Percentiles rank a stretch among this genome's conserved stretches.
phyloP scores from a whole-genome alignment of 1,139 yeast genomes.

The Yamadazyma conglobata region DNA sequence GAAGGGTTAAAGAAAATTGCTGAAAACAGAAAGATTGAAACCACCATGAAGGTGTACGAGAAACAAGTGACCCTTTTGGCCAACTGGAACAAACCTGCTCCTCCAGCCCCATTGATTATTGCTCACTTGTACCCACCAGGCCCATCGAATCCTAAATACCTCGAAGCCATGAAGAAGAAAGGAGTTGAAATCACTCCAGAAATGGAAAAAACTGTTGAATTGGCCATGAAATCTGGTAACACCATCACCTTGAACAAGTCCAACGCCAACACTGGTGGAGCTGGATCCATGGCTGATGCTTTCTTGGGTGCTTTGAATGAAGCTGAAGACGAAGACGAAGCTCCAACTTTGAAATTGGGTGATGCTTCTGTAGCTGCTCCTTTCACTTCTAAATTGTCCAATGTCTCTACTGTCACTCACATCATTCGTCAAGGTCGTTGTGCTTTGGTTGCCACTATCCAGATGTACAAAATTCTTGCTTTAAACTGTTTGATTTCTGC shows the following conservation, averaged over 20 bases:
- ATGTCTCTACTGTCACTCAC: slow-evolving; percentile 89
- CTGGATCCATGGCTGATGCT: slow-evolving; percentile 63
- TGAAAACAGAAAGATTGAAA: slow-evolving; percentile 71
- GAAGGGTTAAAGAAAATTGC: slow-evolving; percentile 89
- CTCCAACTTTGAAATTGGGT: slow-evolving; percentile 91
- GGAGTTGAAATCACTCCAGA: slow-evolving; percentile 74
- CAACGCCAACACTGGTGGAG: slow-evolving; percentile 28
- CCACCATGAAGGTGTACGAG: slow-evolving; percentile 65
- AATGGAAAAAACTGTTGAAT: slow-evolving; percentile 55
- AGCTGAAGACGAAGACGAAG: slow-evolving; percentile 75
- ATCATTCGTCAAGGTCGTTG: slow-evolving; percentile 98
- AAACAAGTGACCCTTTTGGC: slow-evolving; percentile 78
- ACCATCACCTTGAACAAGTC: slow-evolving; percentile 26
- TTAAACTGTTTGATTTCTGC: slow-evolving; percentile 96
- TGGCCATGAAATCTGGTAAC: slow-evolving; percentile 40
- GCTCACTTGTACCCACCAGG: slow-evolving; percentile 98
- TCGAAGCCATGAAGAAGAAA: slow-evolving; percentile 78
- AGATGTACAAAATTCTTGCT: slow-evolving; percentile 97
- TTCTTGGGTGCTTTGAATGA: slow-evolving; percentile 67
- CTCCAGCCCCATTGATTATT: slow-evolving; percentile 81
- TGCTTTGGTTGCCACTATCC: slow-evolving; percentile 95
- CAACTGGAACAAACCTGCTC: slow-evolving; percentile 80
- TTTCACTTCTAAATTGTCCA: slow-evolving; percentile 89
- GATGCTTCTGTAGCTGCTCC: slow-evolving; percentile 99
- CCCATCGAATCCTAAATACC: slow-evolving; percentile 81